Conservation (phyloP, 2,329 filamentous ascomycete species). For the Diaporthe citrichinensis region DNA sequence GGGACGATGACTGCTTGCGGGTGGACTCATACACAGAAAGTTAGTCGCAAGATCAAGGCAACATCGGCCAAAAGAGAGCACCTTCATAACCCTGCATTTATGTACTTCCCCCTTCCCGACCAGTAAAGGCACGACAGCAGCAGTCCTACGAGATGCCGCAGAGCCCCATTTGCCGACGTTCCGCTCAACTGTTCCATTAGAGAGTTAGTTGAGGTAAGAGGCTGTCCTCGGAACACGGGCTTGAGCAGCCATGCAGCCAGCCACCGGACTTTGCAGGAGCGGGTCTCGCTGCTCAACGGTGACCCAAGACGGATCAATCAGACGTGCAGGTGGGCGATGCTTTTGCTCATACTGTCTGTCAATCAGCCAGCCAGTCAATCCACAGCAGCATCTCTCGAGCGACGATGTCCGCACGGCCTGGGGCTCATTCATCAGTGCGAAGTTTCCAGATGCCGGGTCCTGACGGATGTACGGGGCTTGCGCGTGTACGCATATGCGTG, state of each 20-base stretch:
- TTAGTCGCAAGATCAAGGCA: neutral
- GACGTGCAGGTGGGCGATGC: conserved; percentile 17
- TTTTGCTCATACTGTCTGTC: neutral
- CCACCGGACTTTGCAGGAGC: conserved; percentile 19
- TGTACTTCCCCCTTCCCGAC: neutral
- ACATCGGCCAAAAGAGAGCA: neutral
- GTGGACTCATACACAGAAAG: neutral
- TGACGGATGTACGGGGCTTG: neutral
- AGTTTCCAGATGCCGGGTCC: neutral
- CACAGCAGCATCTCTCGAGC: neutral
- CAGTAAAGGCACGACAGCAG: neutral
- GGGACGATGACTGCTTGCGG: neutral
- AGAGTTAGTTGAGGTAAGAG: neutral
- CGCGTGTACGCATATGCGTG: neutral
- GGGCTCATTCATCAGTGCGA: neutral
- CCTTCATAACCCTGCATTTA: neutral
- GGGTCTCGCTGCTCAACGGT: conserved; percentile 3
- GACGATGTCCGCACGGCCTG: conserved; percentile 6
- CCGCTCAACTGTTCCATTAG: neutral
- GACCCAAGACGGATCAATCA: conserved; percentile 8
- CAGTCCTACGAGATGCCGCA: neutral
- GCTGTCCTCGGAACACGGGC: neutral
- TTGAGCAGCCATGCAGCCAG: conserved; percentile 11
- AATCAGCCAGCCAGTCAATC: neutral
- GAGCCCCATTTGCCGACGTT: neutral